Base-by-base conservation (phyloP, 306 rosid genomes). In the Aeschynomene evenia region DNA sequence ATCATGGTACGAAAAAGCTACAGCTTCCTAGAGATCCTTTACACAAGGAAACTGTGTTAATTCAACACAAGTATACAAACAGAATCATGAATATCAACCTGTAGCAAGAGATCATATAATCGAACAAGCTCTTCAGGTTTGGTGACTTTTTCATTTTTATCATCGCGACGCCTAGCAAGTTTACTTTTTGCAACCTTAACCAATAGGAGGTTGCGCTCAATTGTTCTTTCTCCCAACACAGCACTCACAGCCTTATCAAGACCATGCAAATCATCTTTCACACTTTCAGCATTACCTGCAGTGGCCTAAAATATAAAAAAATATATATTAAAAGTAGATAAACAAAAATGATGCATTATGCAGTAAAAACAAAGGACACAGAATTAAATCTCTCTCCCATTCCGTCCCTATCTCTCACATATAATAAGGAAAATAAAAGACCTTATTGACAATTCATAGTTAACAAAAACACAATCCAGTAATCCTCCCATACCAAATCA, bases 41-140 rank as follows among this genome's bases (percentile, higher is more conserved):
- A 40, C 62, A 74, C n/a, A 45, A 65, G 58, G 33, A 31, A 60
- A 39, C n/a, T 15, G 37, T 43, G 56, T 13, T 71, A 68, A 70
- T 53, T 58, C 55, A 45, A 53, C 37, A 19, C 55, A 71, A 58
- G 56, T 31, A 65, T 12, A 60, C 42, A 61, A 54, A 66, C 11
- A 70, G 29, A 79, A 19, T 49, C 58, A 73, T 45, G 23, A 66
- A 63, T n/a, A 72, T 43, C 78, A 63, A 91, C 99, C 89, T 94
- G 99, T 65, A 91, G 68, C 64, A 94, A 69, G 68, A 91, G 97
- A 85, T 94, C 99, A 65, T 82, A 91, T 14, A 94, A 73, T 71
- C 97, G 96, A 76, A 94, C 99, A 61, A 94, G 99, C 81, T 94
- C 99, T 85, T 94, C 99, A n/a, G 99, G 99, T 80, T 87, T 94